Evolutionary conservation across 306 rosid genomes (phyloP).

Genomic region (Acacia crassicarpa): DNA sequence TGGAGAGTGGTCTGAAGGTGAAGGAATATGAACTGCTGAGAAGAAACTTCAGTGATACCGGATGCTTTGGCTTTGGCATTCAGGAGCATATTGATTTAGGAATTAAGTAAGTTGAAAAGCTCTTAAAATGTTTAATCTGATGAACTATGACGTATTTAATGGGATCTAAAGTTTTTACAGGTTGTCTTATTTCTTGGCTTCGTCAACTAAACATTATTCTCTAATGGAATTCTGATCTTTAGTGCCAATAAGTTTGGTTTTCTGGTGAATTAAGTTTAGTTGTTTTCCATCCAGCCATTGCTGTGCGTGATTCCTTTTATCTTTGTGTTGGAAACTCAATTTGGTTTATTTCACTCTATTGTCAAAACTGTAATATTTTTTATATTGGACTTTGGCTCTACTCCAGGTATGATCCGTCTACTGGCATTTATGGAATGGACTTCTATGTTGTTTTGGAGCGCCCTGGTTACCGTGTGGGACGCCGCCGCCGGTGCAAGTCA

Average conservation of each 20-base stretch:
- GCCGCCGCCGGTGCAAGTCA: conserved; percentile 79
- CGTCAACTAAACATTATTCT: background rate
- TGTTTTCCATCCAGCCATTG: background rate
- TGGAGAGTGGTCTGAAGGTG: background rate
- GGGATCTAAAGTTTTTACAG: background rate
- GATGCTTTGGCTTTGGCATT: background rate
- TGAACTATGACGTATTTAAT: background rate
- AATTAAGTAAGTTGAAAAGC: background rate
- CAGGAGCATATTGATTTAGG: background rate
- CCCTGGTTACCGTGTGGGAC: conserved; percentile 84
- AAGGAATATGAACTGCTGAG: background rate
- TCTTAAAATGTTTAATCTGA: background rate
- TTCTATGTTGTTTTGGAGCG: conserved; percentile 83
- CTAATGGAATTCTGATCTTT: background rate
- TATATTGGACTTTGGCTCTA: background rate
- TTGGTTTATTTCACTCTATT: background rate
- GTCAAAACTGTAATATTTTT: background rate
- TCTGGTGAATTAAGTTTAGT: background rate
- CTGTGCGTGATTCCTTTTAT: background rate
- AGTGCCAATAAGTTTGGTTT: background rate
- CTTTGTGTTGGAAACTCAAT: background rate
- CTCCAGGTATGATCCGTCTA: conserved; percentile 82
- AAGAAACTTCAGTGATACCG: background rate
- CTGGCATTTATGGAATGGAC: conserved; percentile 92
- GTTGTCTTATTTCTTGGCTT: background rate